phyloP scores from a whole-genome alignment of 768 basidiomycete species.

The Hericium erinaceus region DNA sequence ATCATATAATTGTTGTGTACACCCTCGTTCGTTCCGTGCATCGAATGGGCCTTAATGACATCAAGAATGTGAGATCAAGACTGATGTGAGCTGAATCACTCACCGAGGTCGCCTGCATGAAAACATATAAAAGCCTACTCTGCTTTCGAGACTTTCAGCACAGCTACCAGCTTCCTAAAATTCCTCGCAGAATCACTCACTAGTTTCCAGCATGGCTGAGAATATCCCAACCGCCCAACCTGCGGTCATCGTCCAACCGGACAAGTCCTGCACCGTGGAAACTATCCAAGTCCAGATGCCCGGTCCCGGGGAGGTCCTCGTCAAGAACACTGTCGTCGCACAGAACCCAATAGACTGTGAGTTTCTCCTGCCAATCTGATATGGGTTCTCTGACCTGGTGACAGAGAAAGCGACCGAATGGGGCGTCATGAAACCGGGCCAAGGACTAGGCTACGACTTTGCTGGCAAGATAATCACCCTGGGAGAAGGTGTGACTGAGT shows the following conservation, averaged over 20 bases:
- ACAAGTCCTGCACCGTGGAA: background rate
- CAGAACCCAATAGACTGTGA: slow-evolving; percentile 8
- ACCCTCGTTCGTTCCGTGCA: too few species aligned
- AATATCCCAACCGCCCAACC: background rate
- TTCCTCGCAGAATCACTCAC: background rate
- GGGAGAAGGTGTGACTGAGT: background rate
- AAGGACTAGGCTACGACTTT: slow-evolving; percentile 4
- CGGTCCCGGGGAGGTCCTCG: slow-evolving; percentile 4
- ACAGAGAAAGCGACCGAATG: background rate
- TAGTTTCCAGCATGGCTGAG: background rate
- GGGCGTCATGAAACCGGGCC: background rate
- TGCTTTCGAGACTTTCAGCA: too few species aligned
- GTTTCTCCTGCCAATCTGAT: background rate
- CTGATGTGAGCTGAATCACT: too few species aligned
- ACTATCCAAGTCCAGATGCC: slow-evolving; percentile 1
- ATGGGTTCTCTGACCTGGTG: background rate
- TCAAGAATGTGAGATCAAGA: too few species aligned
- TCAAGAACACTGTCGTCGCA: slow-evolving; percentile 7
- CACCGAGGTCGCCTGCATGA: too few species aligned
- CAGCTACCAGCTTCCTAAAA: background rate
- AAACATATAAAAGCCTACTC: too few species aligned
- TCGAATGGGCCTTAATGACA: too few species aligned
- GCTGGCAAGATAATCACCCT: slow-evolving; percentile 5
- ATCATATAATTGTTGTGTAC: too few species aligned
- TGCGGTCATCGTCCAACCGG: background rate